Evolutionary conservation across 2,329 filamentous ascomycete genomes (phyloP), one percentile per base, ranked within the genome.

Genomic region (Ascochyta rabiei): DNA sequence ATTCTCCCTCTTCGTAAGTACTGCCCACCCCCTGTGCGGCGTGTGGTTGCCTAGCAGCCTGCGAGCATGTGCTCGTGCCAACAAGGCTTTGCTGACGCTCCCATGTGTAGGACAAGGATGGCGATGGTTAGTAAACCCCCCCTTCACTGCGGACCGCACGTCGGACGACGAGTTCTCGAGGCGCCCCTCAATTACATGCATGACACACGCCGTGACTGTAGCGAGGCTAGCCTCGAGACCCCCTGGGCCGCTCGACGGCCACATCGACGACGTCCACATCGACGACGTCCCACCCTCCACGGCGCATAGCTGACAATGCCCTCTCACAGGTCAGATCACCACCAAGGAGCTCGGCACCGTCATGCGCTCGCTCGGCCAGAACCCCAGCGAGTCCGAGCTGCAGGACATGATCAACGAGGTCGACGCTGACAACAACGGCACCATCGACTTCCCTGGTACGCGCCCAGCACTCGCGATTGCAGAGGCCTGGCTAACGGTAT

Each of bases 1-100:
- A 51, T 99, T 99, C 83, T 99, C 95, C 78, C 91, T 99, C 67
- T 99, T 99, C 81, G 95, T 99, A 89, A 89, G 95, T 88, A 34
- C 52, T 57, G 30, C 15, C 23, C 19, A 33, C 33, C 52, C 59
- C 35, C 38, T 19, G 33, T 51, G 53, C 47, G 12, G 33, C 42
- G 49, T 46, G 52, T 46, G 60, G 66, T 59, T 69, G 70, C 68
- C 71, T 71, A 49, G 61, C 57, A 48, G 56, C 57, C 39, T 48
- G 41, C 23, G 47, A 19, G 49, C 39, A 13, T 49, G n/a, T 37
- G 51, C 60, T 40, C 50, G 48, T 54, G 35, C 44, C 23, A 44
- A 53, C 41, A 47, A 61, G 42, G 48, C 37, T 35, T 53, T 60
- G 58, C 73, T 75, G 61, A 75, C 63, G 45, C 16, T 37, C 41